Base-by-base conservation (phyloP, 257 asterid species). In the Salvia miltiorrhiza region DNA sequence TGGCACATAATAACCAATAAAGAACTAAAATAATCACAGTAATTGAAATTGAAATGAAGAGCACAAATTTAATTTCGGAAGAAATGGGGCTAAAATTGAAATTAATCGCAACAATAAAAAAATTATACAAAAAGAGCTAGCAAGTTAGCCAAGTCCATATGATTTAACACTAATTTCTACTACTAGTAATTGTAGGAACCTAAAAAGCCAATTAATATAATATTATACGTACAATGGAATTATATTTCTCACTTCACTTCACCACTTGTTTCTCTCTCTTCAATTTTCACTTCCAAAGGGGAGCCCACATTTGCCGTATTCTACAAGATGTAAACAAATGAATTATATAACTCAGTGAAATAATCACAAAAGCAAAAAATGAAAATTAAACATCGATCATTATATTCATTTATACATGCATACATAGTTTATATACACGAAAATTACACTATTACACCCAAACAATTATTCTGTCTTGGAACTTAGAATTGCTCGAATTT, bases 251-350 rank as follows among this genome's bases (percentile, higher is more conserved):
- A 4, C 30, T 37, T 10, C 45, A 9, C n/a, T 2, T 17, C 1
- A 16, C 4, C 5, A 39, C 57, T 61, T 8, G 0, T 19, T n/a
- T 16, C 44, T 12, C 64, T 16, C 64, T 5, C 83, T 76, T 76
- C 78, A 84, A 63, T 76, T 73, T 75, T 89, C 90, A 66, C 75
- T 73, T 75, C 90, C 90, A 39, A 79, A 71, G 1, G 96, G 88
- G 10, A 88, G 78, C 39, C 82, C 88, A 72, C 97, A 91, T 55
- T 80, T 81, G 23, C 96, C 97, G 62, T 76, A 91, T 70, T 82
- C 97, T 91, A 71, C 56, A 83, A 62, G 53, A 0, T 14, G 33
- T 26, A n/a, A 3, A 9, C n/a, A 40, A 16, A 17, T 1, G 17
- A 5, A 16, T 16, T 7, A 0, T 4, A 19, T 9, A 59, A 30